Evolutionary conservation across 345 rosid genomes (phyloP).

Genomic region (Pistacia integerrima): DNA sequence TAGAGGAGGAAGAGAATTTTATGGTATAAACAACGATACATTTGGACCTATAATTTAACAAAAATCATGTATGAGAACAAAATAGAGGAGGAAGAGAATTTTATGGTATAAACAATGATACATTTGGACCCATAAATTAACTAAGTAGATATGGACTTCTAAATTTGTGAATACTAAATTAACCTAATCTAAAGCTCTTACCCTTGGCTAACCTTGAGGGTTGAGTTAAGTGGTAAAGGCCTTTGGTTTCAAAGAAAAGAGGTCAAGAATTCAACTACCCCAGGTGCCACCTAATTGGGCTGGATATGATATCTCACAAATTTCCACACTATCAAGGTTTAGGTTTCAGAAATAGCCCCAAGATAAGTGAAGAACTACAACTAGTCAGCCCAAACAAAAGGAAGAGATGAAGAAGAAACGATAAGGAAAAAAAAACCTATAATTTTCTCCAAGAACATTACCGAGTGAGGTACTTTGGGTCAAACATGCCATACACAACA

Average conservation of each 20-base stretch:
- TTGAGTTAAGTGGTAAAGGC: too few relatives aligned
- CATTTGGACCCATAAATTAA: background rate
- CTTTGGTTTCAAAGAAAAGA: too few relatives aligned
- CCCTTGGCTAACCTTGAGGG: background rate
- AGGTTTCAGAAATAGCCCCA: background rate
- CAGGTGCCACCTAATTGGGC: too few relatives aligned
- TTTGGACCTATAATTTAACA: background rate
- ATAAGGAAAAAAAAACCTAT: background rate
- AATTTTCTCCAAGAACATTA: conserved; percentile 29
- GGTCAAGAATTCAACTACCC: too few relatives aligned
- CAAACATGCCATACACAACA: conserved; percentile 79
- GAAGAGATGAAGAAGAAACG: background rate
- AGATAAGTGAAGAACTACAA: too few relatives aligned
- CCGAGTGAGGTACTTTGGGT: conserved; percentile 84
- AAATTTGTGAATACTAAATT: too few relatives aligned
- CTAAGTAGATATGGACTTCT: background rate
- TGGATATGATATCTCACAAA: too few relatives aligned
- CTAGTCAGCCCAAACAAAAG: background rate
- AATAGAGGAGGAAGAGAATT: conserved; percentile 6
- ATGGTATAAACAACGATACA: background rate
- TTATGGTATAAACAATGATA: background rate
- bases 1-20: conserved; percentile 5
- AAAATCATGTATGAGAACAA: conserved; percentile 12
- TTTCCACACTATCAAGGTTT: too few relatives aligned
- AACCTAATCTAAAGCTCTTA: background rate